Conservation (phyloP, 2,329 filamentous ascomycete genomes). For the Penicillium vulpinum region DNA sequence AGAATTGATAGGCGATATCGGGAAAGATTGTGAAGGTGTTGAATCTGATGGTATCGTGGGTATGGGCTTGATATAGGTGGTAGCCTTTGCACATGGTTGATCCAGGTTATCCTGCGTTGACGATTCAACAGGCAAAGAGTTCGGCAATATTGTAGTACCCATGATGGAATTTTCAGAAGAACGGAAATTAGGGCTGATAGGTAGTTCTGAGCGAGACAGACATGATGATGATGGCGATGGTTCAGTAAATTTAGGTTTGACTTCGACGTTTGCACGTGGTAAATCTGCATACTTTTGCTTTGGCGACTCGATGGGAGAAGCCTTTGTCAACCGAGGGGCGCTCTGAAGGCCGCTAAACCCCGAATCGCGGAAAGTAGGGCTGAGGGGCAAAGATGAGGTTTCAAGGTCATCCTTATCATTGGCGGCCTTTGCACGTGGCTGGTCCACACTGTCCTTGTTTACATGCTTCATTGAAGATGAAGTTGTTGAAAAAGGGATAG, state of each 20-base stretch:
- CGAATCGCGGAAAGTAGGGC: neutral
- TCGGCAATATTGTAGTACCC: neutral
- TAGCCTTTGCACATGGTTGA: neutral
- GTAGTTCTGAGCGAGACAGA: neutral
- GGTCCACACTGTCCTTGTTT: neutral
- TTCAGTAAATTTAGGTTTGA: neutral
- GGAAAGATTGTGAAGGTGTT: slow-evolving; percentile 30
- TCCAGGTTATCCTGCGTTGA: neutral
- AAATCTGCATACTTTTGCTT: neutral
- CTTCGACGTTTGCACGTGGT: neutral
- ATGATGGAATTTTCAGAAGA: neutral
- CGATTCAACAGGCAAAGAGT: neutral
- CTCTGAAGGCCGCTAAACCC: neutral
- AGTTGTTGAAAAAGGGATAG: neutral
- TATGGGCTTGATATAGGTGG: neutral
- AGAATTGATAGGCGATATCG: slow-evolving; percentile 37
- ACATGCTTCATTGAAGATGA: neutral
- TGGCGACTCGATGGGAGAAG: neutral
- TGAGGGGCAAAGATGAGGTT: neutral
- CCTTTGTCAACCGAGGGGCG: neutral
- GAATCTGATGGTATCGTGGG: slow-evolving; percentile 5
- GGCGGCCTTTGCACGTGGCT: neutral
- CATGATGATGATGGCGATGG: neutral
- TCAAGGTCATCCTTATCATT: neutral
- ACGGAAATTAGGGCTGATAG: slow-evolving; percentile 2